Base-by-base conservation (phyloP, 2,329 filamentous ascomycete genomes). In the Pseudocercospora fijiensis region DNA sequence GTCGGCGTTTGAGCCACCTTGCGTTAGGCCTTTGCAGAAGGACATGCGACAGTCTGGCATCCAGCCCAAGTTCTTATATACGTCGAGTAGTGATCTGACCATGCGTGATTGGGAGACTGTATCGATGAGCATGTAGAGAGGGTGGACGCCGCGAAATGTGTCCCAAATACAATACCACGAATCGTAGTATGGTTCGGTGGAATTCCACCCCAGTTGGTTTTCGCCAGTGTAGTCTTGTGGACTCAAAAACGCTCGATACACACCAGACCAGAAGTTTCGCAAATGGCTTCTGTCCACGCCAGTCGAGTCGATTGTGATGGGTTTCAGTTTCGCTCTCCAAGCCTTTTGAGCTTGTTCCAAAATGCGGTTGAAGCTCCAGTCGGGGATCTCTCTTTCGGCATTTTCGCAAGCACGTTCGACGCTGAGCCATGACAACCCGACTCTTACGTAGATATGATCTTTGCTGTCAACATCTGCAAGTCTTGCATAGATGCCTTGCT, bases 31-130 rank as follows among this genome's bases (percentile, higher is more conserved):
- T 72, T 88, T 89, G 72, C 85, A 89, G 4, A 90, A 80, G 16
- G 84, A 87, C 89, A 91, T 91, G 37, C 88, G 85, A 65, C 89
- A 91, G 70, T 92, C 90, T 0, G 89, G 89, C 1, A 92, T 78
- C 80, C 86, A 91, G 0, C 89, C 89, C 62, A 88, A 83, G 62
- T 90, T 82, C 27, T 85, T 82, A 68, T 91, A 91, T 0, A 85
- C 90, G 63, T 91, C 88, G 10, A 92, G 84, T 28, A 92, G 77
- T 57, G 86, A 89, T 18, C 88, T 82, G 10, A 91, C 81, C 84
- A 91, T 90, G 58, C 84, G 77, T 0, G 86, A 83, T 57, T 90
- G 84, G 1, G 86, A 83, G 0, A 77, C 64, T 0, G 89, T 88
- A 69, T 92, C 89, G 1, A 89, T 68, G n/a, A 92, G 78, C 0